phyloP scores from a whole-genome alignment of 2,329 filamentous ascomycete species.

The Talaromyces islandicus region DNA sequence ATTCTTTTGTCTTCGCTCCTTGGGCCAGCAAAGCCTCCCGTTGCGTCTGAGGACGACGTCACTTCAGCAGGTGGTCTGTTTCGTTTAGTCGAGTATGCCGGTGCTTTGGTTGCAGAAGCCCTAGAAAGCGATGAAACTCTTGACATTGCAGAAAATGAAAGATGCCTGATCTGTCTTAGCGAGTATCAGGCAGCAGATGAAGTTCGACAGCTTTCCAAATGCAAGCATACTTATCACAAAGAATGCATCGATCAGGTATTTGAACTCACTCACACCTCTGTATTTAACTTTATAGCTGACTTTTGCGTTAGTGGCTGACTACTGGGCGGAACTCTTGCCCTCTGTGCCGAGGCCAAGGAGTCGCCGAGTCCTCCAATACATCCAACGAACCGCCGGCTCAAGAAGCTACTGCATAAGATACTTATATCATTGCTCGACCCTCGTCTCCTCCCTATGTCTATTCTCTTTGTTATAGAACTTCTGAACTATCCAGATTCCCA shows the following conservation, averaged over 20 bases:
- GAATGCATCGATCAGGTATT: constrained; percentile 65
- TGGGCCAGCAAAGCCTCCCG: constrained; percentile 62
- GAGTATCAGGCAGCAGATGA: constrained; percentile 60
- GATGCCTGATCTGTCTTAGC: constrained; percentile 61
- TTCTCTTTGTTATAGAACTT: not conserved
- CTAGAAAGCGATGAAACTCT: constrained; percentile 32
- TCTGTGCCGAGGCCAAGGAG: constrained; percentile 35
- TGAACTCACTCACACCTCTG: not conserved
- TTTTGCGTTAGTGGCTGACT: constrained; percentile 7
- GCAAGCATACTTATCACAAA: constrained; percentile 61
- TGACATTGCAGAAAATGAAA: constrained; percentile 43
- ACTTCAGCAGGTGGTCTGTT: constrained; percentile 57
- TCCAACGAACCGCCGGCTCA: constrained; percentile 1
- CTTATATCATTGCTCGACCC: not conserved
- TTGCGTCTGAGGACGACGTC: constrained; percentile 60
- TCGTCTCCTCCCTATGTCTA: not conserved
- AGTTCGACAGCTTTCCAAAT: constrained; percentile 55
- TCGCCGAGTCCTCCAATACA: constrained; percentile 28
- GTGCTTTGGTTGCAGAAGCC: constrained; percentile 43
- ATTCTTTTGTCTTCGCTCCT: constrained; percentile 61
- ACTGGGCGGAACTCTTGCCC: constrained; percentile 33
- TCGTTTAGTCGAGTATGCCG: constrained; percentile 41
- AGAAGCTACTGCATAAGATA: constrained; percentile 1
- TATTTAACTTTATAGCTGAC: not conserved
- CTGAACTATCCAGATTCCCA: not conserved